Evolutionary conservation across 495 filamentous ascomycete species (phyloP).

Genomic region (Penicillium daleae): DNA sequence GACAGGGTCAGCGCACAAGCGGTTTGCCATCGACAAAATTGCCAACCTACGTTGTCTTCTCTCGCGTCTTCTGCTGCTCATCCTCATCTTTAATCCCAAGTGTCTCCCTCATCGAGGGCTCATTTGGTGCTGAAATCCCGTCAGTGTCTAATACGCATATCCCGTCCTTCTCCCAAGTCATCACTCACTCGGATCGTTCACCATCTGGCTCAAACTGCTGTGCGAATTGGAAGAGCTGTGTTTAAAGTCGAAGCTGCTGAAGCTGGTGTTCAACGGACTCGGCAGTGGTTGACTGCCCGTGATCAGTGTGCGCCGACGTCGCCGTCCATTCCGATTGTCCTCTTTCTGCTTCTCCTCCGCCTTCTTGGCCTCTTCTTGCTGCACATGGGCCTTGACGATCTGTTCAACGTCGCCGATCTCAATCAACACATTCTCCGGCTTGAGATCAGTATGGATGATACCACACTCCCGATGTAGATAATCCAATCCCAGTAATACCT

Average conservation of each 20-base stretch:
- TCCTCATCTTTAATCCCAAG: slow-evolving; percentile 68
- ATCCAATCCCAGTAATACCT: slow-evolving; percentile 92
- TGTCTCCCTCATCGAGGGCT: slow-evolving; percentile 61
- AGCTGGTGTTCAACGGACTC: slow-evolving; percentile 90
- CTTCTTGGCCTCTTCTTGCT: slow-evolving; percentile 68
- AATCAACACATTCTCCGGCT: slow-evolving; percentile 97
- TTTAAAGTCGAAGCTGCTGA: slow-evolving; percentile 74
- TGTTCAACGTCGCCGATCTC: slow-evolving; percentile 98
- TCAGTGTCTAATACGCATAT: not conserved
- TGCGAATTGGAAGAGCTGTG: slow-evolving; percentile 74
- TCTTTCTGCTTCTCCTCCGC: slow-evolving; percentile 78
- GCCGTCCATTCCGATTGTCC: slow-evolving; percentile 90
- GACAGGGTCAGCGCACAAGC: no score
- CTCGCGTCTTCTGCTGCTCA: slow-evolving; percentile 77
- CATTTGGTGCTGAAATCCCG: slow-evolving; percentile 21
- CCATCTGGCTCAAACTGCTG: slow-evolving; percentile 80
- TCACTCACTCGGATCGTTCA: slow-evolving; percentile 71
- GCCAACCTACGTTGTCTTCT: slow-evolving; percentile 85
- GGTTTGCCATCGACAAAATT: no score
- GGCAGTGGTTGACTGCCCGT: slow-evolving; percentile 96
- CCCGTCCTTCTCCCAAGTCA: not conserved
- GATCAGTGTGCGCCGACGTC: slow-evolving; percentile 89
- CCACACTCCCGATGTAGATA: slow-evolving; percentile 98
- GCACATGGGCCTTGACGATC: slow-evolving; percentile 94
- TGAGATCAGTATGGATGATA: slow-evolving; percentile 98